Base-by-base conservation (phyloP, 495 filamentous ascomycete genomes). In the Rusavskia elegans region DNA sequence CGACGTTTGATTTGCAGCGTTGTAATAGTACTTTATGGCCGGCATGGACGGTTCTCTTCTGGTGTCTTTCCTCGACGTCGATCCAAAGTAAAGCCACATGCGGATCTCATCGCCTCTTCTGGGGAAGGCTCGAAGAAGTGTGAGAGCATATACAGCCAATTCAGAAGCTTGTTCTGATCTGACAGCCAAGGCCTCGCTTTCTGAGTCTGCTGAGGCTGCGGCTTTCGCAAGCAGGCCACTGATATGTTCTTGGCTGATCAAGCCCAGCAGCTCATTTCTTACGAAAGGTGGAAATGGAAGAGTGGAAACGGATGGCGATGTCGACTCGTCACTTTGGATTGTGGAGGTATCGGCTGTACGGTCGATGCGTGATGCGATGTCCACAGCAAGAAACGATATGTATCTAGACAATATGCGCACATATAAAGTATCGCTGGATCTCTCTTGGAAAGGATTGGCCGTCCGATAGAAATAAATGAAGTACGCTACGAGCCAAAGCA, bases 71-170 rank as follows among this genome's bases (percentile, higher is more conserved):
- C 68, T 66, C 16, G 73, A 69, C 11, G 85, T 81, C 30, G 88
- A 88, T 0, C 87, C 83, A 14, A 89, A 69, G 57, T 89, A 97
- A 5, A 99, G 69, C 73, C 92, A 93, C 87, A 97, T 94, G 1
- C 89, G 83, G 49, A 97, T 93, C 49, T 97, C 93, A 59, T 95
- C 88, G 19, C 81, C 78, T 38, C 79, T 75, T 9, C 76, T 72
- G 19, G 89, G 92, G 57, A 99, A 99, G 51, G 87, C 85, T 52
- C 84, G 79, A 7, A 97, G 67, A 9, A 99, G 67, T 14, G 85
- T 92, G 40, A 97, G 70, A 2, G 88, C 85, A 62, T 94, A 97
- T 44, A 80, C 85, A 44, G 93, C 89, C 44, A 96, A 73, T 13
- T 84, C 68, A 54, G 79, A 81, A 0, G 86, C 83, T 59, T 88